Base-by-base conservation (phyloP, 768 basidiomycete genomes). In the Lentinula lateritia region DNA sequence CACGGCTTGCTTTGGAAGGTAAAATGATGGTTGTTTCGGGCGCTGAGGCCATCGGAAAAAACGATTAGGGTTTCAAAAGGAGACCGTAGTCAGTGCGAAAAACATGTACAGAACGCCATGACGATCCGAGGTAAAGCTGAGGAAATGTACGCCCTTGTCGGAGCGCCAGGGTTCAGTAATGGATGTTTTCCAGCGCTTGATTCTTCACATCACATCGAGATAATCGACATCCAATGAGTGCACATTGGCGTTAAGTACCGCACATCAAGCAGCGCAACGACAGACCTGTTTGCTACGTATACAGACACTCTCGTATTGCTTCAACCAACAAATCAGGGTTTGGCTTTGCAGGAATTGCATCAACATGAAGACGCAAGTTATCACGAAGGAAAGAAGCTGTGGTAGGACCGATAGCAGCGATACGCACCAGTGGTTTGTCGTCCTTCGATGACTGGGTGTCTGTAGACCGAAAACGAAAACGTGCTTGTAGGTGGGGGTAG, bases 331-430 rank as follows among this genome's bases (percentile, higher is more conserved):
- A 75, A 3, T 83, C 81, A 0, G 89, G 79, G 2, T 75, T 81
- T 0, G 90, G 89, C 58, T 79, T 84, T 13, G 72, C 61, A 18
- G 90, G 72, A 12, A 83, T 76, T 4, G 78, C 86, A 59, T 85
- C 79, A 1, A 91, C 89, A 2, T 56, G 66, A 32, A 89, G 61
- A 10, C 69, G 62, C 6, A 86, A 68, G 35, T 74, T 72, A 18
- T 84, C 76, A 1, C 63, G 72, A 23, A 92, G 70, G 66, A 78
- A 87, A 1, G 75, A 66, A 3, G 79, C 55, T 0, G 89, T 91
- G 20, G 88, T 90, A 0, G 84, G 83, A 0, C 90, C 90, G 59
- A 92, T 92, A 1, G 83, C 81, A 7, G 87, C 88, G 6, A 39
- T 39, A 39, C 38, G 38, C 7, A 39, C 38, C 38, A 39, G 38